Base-by-base conservation (phyloP, 2,329 filamentous ascomycete genomes). In the Neonectria sp. region DNA sequence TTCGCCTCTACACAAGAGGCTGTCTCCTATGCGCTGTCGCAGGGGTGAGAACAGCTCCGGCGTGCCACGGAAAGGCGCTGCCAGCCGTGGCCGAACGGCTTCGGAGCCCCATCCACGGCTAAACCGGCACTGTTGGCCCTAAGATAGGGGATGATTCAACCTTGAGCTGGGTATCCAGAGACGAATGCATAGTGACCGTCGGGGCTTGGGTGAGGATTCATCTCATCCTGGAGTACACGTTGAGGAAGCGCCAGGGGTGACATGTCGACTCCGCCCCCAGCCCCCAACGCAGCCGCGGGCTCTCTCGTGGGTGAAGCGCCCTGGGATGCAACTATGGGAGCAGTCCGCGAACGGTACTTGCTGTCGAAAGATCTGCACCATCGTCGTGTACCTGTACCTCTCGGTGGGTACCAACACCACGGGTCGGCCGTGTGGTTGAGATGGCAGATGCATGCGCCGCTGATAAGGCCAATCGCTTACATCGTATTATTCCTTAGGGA, bases 51-150 rank as follows among this genome's bases (percentile, higher is more conserved):
- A 43, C 35, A 56, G 51, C 63, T 65, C 63, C 63, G 63, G 45
- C 49, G 25, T 46, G 12, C 52, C 48, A 65, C 63, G 63, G 56
- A 49, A 60, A 65, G 63, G 63, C 57, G 60, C 43, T 65, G 57
- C 46, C 33, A 48, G 57, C 63, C 63, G 63, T 37, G 40, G 56
- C 63, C 63, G 63, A 65, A 60, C 63, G 63, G 57, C 51, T 13
- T 43, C 62, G 62, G 62, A 65, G 62, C 43, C 29, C 27, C 40
- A 37, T 31, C n/a, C 48, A 60, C 51, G 63, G 63, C 31, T 56
- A 60, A 52, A 6, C 63, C 56, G 51, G 56, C 53, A 56, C 21
- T 2, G 15, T 13, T 27, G 17, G 37, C 51, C 40, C 51, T 40
- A 48, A 27, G 29, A 55, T 37, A 55, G 40, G 52, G 3, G 24